phyloP scores from a whole-genome alignment of 2,329 filamentous ascomycete species.

The Penicillium sp. region DNA sequence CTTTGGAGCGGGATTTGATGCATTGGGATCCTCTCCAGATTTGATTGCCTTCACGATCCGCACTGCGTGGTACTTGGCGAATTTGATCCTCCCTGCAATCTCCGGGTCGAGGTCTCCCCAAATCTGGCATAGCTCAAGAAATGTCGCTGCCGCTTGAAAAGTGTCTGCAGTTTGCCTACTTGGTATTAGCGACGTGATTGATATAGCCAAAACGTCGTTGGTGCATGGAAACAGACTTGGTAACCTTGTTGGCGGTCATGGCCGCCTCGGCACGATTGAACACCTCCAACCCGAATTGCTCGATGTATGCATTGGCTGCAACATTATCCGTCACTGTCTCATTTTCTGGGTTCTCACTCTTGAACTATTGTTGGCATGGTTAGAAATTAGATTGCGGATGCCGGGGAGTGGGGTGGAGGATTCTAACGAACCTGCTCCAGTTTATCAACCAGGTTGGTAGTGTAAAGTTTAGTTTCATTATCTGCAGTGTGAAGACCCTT shows the following conservation, averaged over 20 bases:
- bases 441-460: conserved; percentile 80
- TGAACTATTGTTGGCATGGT: conserved; percentile 48
- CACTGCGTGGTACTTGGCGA: conserved; percentile 90
- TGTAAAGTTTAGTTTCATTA: conserved; percentile 73
- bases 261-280: conserved; percentile 78
- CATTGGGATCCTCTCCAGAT: conserved; percentile 85
- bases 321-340: conserved; percentile 80
- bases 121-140: conserved; percentile 79
- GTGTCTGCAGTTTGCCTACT: conserved; percentile 83
- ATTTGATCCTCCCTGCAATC: conserved; percentile 81
- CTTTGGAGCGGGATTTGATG: conserved; percentile 69
- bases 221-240: conserved; percentile 51
- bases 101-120: conserved; percentile 74
- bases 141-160: conserved; percentile 85
- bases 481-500: conserved; percentile 72
- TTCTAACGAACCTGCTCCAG: conserved; percentile 61
- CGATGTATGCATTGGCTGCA: conserved; percentile 83
- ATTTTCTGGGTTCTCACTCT: conserved; percentile 66
- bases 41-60: conserved; percentile 87
- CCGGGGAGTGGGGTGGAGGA: neutral
- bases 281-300: conserved; percentile 86
- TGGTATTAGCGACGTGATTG: neutral
- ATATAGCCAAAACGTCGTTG: neutral
- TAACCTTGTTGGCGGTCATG: conserved; percentile 75
- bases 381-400: neutral